These are phyloP conservation scores for Chlamydomonas eustigma DNA, from an alignment of 139 green algal genomes.

Conservation along the genomic window DNA sequence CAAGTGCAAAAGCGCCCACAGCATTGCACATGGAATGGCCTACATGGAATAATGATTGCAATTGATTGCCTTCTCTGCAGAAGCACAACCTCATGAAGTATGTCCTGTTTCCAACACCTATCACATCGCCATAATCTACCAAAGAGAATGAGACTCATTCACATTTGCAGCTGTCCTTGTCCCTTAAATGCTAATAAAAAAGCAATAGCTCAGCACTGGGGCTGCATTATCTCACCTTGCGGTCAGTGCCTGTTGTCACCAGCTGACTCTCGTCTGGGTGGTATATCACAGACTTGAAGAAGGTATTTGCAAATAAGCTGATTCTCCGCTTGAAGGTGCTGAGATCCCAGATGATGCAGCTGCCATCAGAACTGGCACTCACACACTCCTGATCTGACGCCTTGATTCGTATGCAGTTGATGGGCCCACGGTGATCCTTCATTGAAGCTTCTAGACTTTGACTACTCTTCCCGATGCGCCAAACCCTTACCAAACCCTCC, in stretches of 20 bases:
- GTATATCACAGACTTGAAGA: slow-evolving; percentile 73
- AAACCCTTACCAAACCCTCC: slow-evolving; percentile 62
- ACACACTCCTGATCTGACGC: slow-evolving; percentile 59
- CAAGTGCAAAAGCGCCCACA: no score
- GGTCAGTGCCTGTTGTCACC: slow-evolving; percentile 69
- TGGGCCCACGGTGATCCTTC: slow-evolving; percentile 80
- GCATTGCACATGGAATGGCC: no score
- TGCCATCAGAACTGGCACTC: slow-evolving; percentile 68
- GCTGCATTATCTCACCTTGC: slow-evolving; percentile 67
- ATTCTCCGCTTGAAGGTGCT: slow-evolving; percentile 57
- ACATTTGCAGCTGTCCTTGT: no score
- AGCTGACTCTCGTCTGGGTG: slow-evolving; percentile 77
- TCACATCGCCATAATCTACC: no score
- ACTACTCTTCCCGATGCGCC: slow-evolving; percentile 53
- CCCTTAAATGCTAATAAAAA: no score
- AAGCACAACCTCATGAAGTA: no score
- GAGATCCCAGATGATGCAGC: slow-evolving; percentile 87
- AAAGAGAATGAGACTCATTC: no score
- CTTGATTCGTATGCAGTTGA: slow-evolving; percentile 73
- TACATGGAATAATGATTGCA: no score
- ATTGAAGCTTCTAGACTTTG: slow-evolving; percentile 69
- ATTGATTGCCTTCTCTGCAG: no score
- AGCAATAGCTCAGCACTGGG: no score
- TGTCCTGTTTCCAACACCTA: no score
- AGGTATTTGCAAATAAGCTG: slow-evolving; percentile 74